These are phyloP conservation scores for Colletotrichum brevisporum DNA, from an alignment of 2,329 filamentous ascomycete genomes.

Conservation along the genomic window DNA sequence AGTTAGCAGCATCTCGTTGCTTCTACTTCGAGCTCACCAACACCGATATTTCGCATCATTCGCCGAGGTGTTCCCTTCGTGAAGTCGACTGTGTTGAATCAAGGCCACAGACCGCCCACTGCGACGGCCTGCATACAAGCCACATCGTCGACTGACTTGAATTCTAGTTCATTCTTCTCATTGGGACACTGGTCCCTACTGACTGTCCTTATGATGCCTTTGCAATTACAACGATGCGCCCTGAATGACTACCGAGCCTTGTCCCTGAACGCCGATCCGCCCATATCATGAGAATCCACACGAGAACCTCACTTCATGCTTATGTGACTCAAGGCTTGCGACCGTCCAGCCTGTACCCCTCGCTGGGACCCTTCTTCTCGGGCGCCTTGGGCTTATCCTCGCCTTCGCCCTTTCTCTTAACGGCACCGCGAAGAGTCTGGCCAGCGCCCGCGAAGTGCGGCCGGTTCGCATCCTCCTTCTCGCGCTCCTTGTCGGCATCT, in stretches of 20 bases:
- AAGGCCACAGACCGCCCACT: neutral
- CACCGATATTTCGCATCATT: neutral
- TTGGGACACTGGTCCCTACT: slow-evolving; percentile 12
- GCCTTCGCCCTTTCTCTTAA: slow-evolving; percentile 78
- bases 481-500: slow-evolving; percentile 77
- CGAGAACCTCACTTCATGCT: slow-evolving; percentile 2
- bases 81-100: neutral
- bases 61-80: neutral
- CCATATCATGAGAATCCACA: slow-evolving; percentile 17
- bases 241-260: slow-evolving; percentile 28
- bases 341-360: slow-evolving; percentile 62
- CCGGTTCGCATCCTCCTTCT: slow-evolving; percentile 73
- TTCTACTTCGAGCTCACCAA: neutral
- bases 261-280: slow-evolving; percentile 31
- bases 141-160: neutral
- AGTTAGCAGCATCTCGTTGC: neutral
- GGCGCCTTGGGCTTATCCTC: slow-evolving; percentile 63
- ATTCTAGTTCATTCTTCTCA: slow-evolving; percentile 26
- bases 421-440: slow-evolving; percentile 79
- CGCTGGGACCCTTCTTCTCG: slow-evolving; percentile 61
- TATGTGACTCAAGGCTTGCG: slow-evolving; percentile 46
- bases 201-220: slow-evolving; percentile 25
- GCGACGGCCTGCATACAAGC: neutral
- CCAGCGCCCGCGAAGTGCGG: slow-evolving; percentile 89
- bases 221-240: slow-evolving; percentile 36